Percentiles rank a stretch among this genome's conserved stretches.
These are phyloP conservation scores for Phytophthora agathidicida DNA, from an alignment of 352 stramenopile genomes.

Conservation along the genomic window DNA sequence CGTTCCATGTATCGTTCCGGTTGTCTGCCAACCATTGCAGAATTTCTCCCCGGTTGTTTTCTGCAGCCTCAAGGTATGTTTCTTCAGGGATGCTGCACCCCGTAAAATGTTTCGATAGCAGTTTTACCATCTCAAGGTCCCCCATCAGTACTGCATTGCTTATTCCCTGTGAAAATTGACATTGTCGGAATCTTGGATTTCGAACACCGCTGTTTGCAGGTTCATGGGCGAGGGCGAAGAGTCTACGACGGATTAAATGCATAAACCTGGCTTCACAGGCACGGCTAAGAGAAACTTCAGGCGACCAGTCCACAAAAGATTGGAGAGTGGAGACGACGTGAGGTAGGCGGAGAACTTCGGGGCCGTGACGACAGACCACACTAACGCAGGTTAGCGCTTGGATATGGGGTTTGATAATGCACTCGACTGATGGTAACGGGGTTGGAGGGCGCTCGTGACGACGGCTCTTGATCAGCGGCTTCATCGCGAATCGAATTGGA, in stretches of 20 bases:
- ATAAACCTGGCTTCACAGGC: constrained; percentile 11
- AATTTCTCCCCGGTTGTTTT: background rate
- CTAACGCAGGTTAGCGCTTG: background rate
- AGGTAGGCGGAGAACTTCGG: constrained; percentile 10
- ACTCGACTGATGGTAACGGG: background rate
- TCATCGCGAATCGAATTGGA: no score
- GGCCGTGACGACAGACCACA: constrained; percentile 8
- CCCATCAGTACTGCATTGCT: background rate
- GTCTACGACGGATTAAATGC: background rate
- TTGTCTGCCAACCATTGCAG: constrained; percentile 17
- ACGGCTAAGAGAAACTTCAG: constrained; percentile 1
- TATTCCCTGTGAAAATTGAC: constrained; percentile 17
- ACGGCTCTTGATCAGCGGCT: no score
- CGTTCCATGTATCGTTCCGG: constrained; percentile 1
- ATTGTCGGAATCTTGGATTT: constrained; percentile 7
- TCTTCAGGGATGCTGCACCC: constrained; percentile 11
- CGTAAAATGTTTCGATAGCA: constrained; percentile 8
- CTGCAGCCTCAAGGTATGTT: no score
- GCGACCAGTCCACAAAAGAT: constrained; percentile 12
- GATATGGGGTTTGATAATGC: background rate
- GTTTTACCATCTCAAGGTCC: constrained; percentile 10
- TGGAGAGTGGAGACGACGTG: constrained; percentile 13
- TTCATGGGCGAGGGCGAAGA: background rate
- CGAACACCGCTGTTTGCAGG: constrained; percentile 3
- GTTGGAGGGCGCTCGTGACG: no score